A percentile compares a stretch with the other conserved stretches of the same genome.
Conservation (phyloP, 1,284 basidiomycete genomes). For the Neonothopanus nambi region DNA sequence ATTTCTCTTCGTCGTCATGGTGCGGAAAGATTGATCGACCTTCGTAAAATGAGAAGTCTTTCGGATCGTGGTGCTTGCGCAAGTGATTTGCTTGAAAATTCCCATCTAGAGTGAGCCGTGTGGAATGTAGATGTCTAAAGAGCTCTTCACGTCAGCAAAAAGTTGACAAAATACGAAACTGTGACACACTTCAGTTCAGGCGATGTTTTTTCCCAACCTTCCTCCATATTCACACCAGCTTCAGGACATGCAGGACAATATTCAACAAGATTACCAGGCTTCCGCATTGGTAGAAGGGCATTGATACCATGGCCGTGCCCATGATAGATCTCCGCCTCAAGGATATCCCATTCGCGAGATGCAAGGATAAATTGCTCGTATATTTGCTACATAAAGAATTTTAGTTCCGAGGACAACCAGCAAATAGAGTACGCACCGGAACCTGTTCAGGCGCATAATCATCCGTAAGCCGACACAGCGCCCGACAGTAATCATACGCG, state of each 20-base stretch:
- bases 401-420: background rate
- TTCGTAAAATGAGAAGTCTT: too few relatives aligned
- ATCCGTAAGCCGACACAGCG: constrained; percentile 15
- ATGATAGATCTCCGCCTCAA: constrained; percentile 20
- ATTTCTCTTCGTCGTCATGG: constrained; percentile 23
- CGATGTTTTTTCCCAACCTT: constrained; percentile 6
- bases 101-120: background rate
- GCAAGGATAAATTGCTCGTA: constrained; percentile 25
- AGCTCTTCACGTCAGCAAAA: background rate
- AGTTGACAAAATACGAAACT: background rate
- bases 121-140: too few relatives aligned
- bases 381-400: constrained; percentile 15
- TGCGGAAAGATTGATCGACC: constrained; percentile 22
- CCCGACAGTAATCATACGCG: constrained; percentile 25
- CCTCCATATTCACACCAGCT: constrained; percentile 23
- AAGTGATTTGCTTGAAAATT: too few relatives aligned
- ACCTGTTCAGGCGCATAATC: background rate
- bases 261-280: constrained; percentile 18
- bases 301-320: constrained; percentile 30
- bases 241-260: constrained; percentile 23
- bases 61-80: too few relatives aligned
- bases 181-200: constrained; percentile 4
- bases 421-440: background rate
- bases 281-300: constrained; percentile 16
- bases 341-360: constrained; percentile 22